Percentiles rank a stretch among this genome's conserved stretches.
Evolutionary conservation across 208 protist species (phyloP).

Genomic region (Leishmania braziliensis): DNA sequence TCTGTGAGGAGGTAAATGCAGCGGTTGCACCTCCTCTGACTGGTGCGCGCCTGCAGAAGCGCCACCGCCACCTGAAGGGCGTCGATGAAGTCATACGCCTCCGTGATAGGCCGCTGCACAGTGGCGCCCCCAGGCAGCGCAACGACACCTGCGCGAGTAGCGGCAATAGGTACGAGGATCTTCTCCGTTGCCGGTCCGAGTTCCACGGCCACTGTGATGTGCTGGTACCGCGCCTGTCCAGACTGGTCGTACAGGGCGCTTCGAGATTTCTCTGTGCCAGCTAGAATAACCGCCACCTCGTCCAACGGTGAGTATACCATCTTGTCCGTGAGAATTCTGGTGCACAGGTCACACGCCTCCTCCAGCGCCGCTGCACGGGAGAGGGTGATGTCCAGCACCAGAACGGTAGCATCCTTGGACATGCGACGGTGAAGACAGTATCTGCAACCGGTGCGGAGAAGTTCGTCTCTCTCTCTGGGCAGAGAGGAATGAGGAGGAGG

Average conservation of each 20-base stretch:
- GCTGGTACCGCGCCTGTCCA: conserved; percentile 21
- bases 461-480: not conserved
- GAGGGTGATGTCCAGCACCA: conserved; percentile 61
- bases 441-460: not conserved
- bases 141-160: not conserved
- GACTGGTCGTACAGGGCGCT: conserved; percentile 38
- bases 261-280: conserved; percentile 42
- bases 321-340: conserved; percentile 30
- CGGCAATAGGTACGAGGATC: conserved; percentile 10
- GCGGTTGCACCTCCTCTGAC: conserved; percentile 58
- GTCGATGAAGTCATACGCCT: conserved; percentile 77
- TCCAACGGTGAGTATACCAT: conserved; percentile 61
- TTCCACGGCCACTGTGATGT: conserved; percentile 20
- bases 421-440: not conserved
- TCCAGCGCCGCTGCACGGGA: conserved; percentile 10
- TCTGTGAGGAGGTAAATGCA: conserved; percentile 91
- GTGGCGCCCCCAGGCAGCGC: not conserved
- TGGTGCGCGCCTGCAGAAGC: conserved; percentile 58
- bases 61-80: conserved; percentile 78
- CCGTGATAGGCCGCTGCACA: not conserved
- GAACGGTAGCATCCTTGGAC: conserved; percentile 39
- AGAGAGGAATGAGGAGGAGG: not conserved
- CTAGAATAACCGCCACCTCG: conserved; percentile 73
- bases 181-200: conserved; percentile 12
- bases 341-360: conserved; percentile 42